Evolutionary conservation across 2,329 filamentous ascomycete species (phyloP).

Genomic region (Xylariaceae sp.): DNA sequence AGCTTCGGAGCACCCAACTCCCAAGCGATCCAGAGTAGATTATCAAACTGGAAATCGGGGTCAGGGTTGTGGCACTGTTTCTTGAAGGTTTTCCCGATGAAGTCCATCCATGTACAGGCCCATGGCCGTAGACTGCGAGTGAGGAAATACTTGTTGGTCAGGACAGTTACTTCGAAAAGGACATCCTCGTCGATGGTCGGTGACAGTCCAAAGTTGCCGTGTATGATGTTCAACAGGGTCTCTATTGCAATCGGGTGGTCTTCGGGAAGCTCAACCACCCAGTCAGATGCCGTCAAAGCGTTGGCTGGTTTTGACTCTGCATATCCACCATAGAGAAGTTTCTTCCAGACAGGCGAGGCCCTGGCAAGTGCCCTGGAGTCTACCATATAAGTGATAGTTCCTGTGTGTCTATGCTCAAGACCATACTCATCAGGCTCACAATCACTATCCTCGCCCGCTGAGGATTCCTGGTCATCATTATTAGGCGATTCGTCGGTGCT

Average conservation of each 20-base stretch:
- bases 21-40: constrained; percentile 15
- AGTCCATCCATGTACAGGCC: background rate
- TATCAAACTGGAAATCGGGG: background rate
- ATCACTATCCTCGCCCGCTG: no score
- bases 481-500: background rate
- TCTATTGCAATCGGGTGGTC: constrained; percentile 29
- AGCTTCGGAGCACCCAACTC: constrained; percentile 9
- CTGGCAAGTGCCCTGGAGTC: constrained; percentile 24
- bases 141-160: background rate
- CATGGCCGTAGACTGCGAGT: background rate
- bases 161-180: background rate
- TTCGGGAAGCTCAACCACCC: constrained; percentile 29
- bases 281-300: constrained; percentile 12
- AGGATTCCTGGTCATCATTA: no score
- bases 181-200: background rate
- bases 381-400: constrained; percentile 20
- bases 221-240: constrained; percentile 33
- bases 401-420: constrained; percentile 3
- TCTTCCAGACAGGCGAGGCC: constrained; percentile 24
- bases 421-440: no score
- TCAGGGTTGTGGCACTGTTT: no score
- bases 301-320: constrained; percentile 19
- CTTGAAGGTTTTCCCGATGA: background rate
- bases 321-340: constrained; percentile 25
- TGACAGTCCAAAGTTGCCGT: constrained; percentile 10